These are phyloP conservation scores for Mucor velutinosus DNA, from an alignment of 371 early-diverging fungal species.

Conservation along the genomic window DNA sequence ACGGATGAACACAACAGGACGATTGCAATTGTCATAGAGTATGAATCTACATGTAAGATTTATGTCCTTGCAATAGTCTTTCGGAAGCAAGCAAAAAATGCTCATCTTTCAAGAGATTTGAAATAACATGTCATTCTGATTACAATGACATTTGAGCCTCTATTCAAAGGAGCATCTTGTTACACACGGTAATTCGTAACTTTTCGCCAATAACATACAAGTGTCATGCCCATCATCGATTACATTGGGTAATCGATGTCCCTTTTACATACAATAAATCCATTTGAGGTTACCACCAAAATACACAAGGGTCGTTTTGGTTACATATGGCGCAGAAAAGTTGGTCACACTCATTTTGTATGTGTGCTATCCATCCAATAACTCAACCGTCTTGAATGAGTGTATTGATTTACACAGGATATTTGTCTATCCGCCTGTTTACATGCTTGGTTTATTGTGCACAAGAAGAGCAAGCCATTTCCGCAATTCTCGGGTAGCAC, in stretches of 20 bases:
- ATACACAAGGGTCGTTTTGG: not conserved
- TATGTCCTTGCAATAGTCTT: not conserved
- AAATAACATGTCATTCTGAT: not conserved
- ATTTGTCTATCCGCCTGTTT: too few species aligned
- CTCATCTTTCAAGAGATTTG: not conserved
- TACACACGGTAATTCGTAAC: not conserved
- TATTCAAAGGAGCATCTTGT: not conserved
- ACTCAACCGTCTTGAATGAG: too few species aligned
- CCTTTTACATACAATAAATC: not conserved
- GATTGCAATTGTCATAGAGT: too few species aligned
- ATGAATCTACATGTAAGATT: too few species aligned
- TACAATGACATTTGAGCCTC: not conserved
- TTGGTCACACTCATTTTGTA: too few species aligned
- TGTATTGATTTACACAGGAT: too few species aligned
- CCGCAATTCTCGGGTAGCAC: not conserved
- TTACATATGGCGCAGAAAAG: too few species aligned
- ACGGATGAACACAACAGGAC: too few species aligned
- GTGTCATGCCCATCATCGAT: not conserved
- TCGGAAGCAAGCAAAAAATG: not conserved
- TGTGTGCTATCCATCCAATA: too few species aligned
- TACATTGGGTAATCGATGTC: not conserved
- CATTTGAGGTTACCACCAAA: not conserved
- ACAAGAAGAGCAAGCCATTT: not conserved
- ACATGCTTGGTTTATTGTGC: not conserved
- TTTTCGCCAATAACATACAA: not conserved